Percentiles rank a stretch among this genome's conserved stretches.
These are phyloP conservation scores for Linum lewisii DNA, from an alignment of 345 rosid genomes.

Conservation along the genomic window DNA sequence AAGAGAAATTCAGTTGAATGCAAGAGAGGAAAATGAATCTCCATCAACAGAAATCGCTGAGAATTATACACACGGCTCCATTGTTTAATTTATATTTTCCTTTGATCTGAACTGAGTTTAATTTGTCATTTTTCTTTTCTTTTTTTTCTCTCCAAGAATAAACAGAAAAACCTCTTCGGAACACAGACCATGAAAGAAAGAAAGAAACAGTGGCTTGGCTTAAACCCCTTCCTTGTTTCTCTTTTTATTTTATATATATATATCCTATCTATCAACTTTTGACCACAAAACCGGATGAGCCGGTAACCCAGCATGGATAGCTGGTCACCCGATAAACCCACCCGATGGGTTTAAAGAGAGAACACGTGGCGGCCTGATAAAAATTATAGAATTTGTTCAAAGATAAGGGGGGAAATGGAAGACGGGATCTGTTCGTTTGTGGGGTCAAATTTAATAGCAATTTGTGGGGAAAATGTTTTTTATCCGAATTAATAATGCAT, in stretches of 20 bases:
- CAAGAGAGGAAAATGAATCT: not conserved
- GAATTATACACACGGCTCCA: not conserved
- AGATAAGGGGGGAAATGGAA: not conserved
- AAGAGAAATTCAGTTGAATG: not conserved
- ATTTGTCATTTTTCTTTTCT: not conserved
- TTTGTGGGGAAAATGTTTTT: not conserved
- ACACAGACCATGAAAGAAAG: not conserved
- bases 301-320: not conserved
- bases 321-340: not conserved
- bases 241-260: too few species aligned
- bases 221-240: not conserved
- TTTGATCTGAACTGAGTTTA: too few species aligned
- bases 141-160: not conserved
- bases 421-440: not conserved
- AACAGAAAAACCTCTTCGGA: not conserved
- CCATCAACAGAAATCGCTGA: not conserved
- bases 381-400: not conserved
- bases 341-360: not conserved
- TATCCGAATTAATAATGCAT: not conserved
- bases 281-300: not conserved
- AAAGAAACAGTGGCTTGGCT: not conserved
- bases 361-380: not conserved
- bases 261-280: not conserved
- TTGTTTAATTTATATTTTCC: too few species aligned
- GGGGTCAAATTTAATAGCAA: not conserved